Conservation (phyloP, 83 land plant genomes). For the Picea mariana region DNA sequence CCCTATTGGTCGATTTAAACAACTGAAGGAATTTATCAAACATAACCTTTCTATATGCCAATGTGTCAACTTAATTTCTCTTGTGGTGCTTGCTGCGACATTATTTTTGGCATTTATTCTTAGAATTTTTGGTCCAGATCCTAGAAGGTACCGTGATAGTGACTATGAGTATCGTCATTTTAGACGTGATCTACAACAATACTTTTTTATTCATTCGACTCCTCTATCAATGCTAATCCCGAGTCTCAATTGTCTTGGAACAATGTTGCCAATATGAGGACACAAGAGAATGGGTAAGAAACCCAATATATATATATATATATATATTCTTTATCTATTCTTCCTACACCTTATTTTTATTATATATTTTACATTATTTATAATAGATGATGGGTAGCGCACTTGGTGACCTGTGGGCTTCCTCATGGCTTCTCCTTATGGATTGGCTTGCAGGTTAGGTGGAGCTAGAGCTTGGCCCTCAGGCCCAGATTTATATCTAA, state of each 20-base stretch:
- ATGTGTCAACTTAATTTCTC: not conserved
- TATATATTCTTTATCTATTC: too few species aligned
- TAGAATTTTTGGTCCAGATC: not conserved
- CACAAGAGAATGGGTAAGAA: not conserved
- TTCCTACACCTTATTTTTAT: too few species aligned
- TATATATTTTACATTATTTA: too few species aligned
- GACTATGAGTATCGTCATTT: not conserved
- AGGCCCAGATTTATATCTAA: too few species aligned
- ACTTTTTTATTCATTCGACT: not conserved
- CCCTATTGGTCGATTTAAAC: not conserved
- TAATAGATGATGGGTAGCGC: too few species aligned
- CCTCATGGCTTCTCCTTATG: too few species aligned
- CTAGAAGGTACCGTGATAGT: not conserved
- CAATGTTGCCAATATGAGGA: not conserved
- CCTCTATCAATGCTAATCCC: not conserved
- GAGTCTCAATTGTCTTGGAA: not conserved
- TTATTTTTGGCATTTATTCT: slow-evolving; percentile 11
- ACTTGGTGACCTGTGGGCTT: too few species aligned
- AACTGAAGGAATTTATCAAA: slow-evolving; percentile 12
- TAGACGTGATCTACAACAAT: not conserved
- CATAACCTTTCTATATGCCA: not conserved
- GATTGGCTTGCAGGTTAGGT: too few species aligned
- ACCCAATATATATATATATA: too few species aligned
- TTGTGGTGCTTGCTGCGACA: not conserved
- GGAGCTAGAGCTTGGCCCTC: too few species aligned